Evolutionary conservation across 2,329 filamentous ascomycete species (phyloP).

Genomic region (Scleromitrula shiraiana): DNA sequence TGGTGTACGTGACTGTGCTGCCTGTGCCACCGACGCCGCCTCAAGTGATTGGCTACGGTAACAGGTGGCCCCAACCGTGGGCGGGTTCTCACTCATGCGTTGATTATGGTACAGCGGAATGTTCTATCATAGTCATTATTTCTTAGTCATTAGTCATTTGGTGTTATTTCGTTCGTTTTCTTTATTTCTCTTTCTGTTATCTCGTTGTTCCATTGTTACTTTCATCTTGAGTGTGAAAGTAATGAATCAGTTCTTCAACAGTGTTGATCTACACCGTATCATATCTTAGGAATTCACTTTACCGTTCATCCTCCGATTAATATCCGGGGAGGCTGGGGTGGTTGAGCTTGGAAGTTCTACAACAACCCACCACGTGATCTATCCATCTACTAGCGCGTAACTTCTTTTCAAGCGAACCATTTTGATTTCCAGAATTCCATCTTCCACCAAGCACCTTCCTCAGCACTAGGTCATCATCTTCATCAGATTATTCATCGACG

Average conservation of each 20-base stretch:
- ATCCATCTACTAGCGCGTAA: constrained; percentile 9
- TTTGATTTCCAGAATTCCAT: constrained; percentile 16
- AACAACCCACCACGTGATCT: constrained; percentile 10
- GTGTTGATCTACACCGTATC: constrained; percentile 1
- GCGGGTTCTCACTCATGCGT: constrained; percentile 14
- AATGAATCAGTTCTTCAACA: not conserved
- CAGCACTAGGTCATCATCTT: constrained; percentile 17
- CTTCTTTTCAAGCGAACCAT: constrained; percentile 12
- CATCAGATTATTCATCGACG: constrained; percentile 13
- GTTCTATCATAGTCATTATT: constrained; percentile 15
- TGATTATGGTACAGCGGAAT: constrained; percentile 19
- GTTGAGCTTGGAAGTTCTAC: constrained; percentile 10
- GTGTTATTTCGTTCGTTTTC: constrained; percentile 10
- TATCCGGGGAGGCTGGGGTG: constrained; percentile 8
- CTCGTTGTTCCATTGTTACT: not conserved
- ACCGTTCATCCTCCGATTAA: constrained; percentile 5
- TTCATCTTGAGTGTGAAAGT: constrained; percentile 2
- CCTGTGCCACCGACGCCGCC: constrained; percentile 18
- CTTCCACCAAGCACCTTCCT: constrained; percentile 3
- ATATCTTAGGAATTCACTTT: constrained; percentile 4
- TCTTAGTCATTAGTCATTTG: constrained; percentile 3
- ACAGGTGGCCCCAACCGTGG: constrained; percentile 7
- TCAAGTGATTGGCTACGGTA: constrained; percentile 13
- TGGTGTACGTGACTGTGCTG: constrained; percentile 25
- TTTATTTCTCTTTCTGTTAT: not conserved